Evolutionary conservation across 2,329 filamentous ascomycete genomes (phyloP), one percentile per base, ranked within the genome.

Genomic region (Emydomyces testavorans): DNA sequence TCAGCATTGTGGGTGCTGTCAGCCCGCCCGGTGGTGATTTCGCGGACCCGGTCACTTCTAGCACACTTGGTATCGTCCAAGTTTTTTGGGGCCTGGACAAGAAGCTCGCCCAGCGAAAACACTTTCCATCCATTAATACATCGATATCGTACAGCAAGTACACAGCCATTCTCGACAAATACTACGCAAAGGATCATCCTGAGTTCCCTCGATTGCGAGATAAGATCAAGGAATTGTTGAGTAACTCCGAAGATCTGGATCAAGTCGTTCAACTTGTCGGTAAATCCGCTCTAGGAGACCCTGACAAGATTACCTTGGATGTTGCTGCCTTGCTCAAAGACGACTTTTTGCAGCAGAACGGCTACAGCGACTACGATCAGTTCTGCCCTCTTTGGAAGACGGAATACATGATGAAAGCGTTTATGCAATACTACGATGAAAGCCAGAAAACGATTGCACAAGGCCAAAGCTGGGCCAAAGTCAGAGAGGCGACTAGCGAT

Each of bases 301-400:
- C 85, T 6, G 92, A 98, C 76, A 98, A 98, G 80, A 98, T 98
- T 61, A 95, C 89, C 0, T 76, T 98, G 45, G 93, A 96, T 64
- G 80, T 98, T 53, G 85, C 92, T 15, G 82, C 79, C 15, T 73
- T 98, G 58, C 73, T 98, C 69, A 98, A 98, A 79, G 92, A 98
- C 64, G 92, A 98, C 66, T 98, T 98, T 73, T 67, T 98, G 64
- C 92, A 98, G 71, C 92, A 98, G 69, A 98, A 98, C 72, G 92
- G 92, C 54, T 98, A 98, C 79, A 92, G 85, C 57, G 87, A 96
- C 69, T 96, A 98, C 66, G 92, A 98, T 65, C 89, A 96, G 72
- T 98, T 94, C 80, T 98, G 92, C 65, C 92, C 92, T 42, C 78
- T 98, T 62, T 98, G 92, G 92, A 98, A 98, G 82, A 98, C 92